Evolutionary conservation across 805 yeast species (phyloP).

Genomic region (Kuraishia piskuri): DNA sequence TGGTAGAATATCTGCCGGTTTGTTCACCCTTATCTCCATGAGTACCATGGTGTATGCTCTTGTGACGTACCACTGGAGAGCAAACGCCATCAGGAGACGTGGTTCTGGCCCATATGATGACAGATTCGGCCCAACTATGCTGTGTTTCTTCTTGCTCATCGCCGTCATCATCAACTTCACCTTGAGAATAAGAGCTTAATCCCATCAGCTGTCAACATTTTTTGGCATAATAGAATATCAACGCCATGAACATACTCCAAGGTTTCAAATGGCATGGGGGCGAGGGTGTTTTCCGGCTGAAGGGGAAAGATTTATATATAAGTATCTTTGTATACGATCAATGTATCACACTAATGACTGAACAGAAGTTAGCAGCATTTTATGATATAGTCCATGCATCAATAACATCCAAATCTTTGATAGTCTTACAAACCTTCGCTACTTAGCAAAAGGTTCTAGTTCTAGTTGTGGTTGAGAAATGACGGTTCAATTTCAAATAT

Average conservation of each 20-base stretch:
- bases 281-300: not conserved
- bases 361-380: too few species aligned
- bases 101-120: conserved; percentile 99
- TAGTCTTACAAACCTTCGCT: too few species aligned
- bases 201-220: not conserved
- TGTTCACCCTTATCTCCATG: conserved; percentile 95
- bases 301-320: not conserved
- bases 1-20: conserved; percentile 87
- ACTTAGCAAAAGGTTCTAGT: too few species aligned
- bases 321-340: not conserved
- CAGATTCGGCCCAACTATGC: conserved; percentile 95
- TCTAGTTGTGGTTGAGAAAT: too few species aligned
- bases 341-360: not conserved
- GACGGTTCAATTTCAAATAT: too few species aligned
- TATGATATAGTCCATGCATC: too few species aligned
- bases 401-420: too few species aligned
- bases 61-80: conserved; percentile 98
- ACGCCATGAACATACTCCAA: not conserved
- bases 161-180: conserved; percentile 93
- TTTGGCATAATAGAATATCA: not conserved
- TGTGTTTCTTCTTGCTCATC: conserved; percentile 84
- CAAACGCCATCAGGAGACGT: conserved; percentile 93
- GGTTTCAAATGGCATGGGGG: not conserved
- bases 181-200: conserved; percentile 59
- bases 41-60: conserved; percentile 95